These are phyloP conservation scores for Phyllostachys edulis DNA, from an alignment of 176 grass and related monocot genomes.

Conservation along the genomic window DNA sequence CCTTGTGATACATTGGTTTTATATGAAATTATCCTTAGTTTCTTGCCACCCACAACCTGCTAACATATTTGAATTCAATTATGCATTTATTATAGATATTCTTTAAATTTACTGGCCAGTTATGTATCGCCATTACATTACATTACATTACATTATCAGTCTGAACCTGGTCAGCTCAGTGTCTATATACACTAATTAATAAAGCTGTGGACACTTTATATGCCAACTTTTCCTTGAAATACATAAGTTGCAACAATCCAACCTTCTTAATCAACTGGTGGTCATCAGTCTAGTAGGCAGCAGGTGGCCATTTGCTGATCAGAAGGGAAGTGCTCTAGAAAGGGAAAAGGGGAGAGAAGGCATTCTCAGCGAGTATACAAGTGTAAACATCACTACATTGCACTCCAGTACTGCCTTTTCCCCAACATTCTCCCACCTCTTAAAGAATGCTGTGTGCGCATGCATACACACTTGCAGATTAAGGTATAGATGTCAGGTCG, in stretches of 20 bases:
- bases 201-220: background rate
- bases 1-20: background rate
- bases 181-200: background rate
- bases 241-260: background rate
- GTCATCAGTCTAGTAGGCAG: background rate
- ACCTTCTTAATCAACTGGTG: background rate
- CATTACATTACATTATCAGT: background rate
- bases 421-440: background rate
- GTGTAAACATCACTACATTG: conserved; percentile 4
- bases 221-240: background rate
- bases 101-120: background rate
- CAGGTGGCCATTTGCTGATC: background rate
- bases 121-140: background rate
- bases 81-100: background rate
- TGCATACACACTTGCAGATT: background rate
- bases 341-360: background rate
- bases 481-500: background rate
- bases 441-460: background rate
- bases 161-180: background rate
- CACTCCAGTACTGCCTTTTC: background rate
- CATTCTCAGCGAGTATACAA: background rate
- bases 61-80: background rate
- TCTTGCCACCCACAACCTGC: no score
- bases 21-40: background rate
- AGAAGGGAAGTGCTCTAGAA: background rate